These are phyloP conservation scores for Hyphopichia wangnamkhiaoensis DNA, from an alignment of 1,139 yeast genomes.

Conservation along the genomic window DNA sequence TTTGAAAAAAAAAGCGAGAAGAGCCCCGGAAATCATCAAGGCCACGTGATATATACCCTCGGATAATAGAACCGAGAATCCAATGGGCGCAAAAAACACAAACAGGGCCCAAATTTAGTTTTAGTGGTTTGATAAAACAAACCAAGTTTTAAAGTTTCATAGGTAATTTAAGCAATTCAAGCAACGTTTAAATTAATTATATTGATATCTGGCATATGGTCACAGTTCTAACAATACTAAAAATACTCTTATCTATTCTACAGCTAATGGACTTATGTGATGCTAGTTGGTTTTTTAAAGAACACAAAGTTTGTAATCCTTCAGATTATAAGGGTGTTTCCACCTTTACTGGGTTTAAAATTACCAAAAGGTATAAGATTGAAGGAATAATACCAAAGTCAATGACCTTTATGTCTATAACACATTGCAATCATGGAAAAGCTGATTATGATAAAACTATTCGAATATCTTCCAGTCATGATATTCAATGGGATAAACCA, in stretches of 20 bases:
- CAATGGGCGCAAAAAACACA: not conserved
- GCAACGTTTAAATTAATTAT: no score
- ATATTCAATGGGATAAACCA: slow-evolving; percentile 54
- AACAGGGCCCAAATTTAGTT: no score
- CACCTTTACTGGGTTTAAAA: slow-evolving; percentile 63
- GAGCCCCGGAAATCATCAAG: not conserved
- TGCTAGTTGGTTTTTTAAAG: slow-evolving; percentile 25
- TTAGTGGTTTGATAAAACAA: no score
- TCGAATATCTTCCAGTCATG: slow-evolving; percentile 34
- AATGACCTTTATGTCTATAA: slow-evolving; percentile 48
- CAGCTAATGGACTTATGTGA: not conserved
- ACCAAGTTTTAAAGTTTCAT: no score
- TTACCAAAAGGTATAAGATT: slow-evolving; percentile 52
- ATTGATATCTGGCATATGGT: no score
- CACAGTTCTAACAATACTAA: not conserved
- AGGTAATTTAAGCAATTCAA: no score
- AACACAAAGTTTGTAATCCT: slow-evolving; percentile 40
- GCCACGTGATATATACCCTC: no score
- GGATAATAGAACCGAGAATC: not conserved
- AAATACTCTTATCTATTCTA: not conserved
- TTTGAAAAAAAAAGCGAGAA: not conserved
- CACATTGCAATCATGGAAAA: slow-evolving; percentile 59
- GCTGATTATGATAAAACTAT: slow-evolving; percentile 46
- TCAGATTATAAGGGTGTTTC: not conserved
- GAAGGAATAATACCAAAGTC: slow-evolving; percentile 40